Evolutionary conservation across 2,329 filamentous ascomycete genomes (phyloP).

Genomic region (Xylariales sp.): DNA sequence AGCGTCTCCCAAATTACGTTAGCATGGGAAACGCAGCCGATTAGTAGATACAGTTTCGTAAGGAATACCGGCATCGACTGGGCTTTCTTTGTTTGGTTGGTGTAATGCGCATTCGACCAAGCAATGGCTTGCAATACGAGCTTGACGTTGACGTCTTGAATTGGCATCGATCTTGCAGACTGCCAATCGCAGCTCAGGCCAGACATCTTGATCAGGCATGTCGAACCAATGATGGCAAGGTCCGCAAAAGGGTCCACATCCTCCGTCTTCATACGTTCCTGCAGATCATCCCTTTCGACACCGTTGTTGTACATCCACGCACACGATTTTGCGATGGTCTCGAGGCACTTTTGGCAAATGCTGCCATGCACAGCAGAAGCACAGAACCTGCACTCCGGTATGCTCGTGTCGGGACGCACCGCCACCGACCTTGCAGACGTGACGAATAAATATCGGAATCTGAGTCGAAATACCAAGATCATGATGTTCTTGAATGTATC

Average conservation of each 20-base stretch:
- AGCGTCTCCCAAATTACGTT: constrained; percentile 45
- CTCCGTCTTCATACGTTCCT: constrained; percentile 8
- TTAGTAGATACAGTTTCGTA: constrained; percentile 44
- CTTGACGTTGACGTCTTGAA: constrained; percentile 20
- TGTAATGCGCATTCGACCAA: constrained; percentile 41
- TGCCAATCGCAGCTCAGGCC: constrained; percentile 8
- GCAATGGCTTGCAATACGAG: constrained; percentile 43
- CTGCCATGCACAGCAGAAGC: background rate
- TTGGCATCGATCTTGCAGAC: constrained; percentile 13
- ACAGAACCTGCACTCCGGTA: constrained; percentile 6
- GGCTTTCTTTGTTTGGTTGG: constrained; percentile 34
- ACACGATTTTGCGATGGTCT: constrained; percentile 15
- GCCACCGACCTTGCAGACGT: constrained; percentile 1
- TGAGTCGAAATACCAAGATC: constrained; percentile 6
- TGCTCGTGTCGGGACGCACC: background rate
- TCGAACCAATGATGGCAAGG: constrained; percentile 20
- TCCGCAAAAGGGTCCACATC: constrained; percentile 20
- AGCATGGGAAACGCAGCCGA: constrained; percentile 45
- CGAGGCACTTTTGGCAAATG: constrained; percentile 19
- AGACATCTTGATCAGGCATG: constrained; percentile 23
- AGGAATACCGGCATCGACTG: constrained; percentile 42
- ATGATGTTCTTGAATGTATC: constrained; percentile 8
- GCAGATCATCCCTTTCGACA: constrained; percentile 13
- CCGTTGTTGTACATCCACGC: constrained; percentile 16
- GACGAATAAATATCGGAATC: constrained; percentile 9